A percentile compares a stretch with the other conserved stretches of the same genome.
Evolutionary conservation across 768 basidiomycete genomes (phyloP).

Genomic region (Boletellus sp.): DNA sequence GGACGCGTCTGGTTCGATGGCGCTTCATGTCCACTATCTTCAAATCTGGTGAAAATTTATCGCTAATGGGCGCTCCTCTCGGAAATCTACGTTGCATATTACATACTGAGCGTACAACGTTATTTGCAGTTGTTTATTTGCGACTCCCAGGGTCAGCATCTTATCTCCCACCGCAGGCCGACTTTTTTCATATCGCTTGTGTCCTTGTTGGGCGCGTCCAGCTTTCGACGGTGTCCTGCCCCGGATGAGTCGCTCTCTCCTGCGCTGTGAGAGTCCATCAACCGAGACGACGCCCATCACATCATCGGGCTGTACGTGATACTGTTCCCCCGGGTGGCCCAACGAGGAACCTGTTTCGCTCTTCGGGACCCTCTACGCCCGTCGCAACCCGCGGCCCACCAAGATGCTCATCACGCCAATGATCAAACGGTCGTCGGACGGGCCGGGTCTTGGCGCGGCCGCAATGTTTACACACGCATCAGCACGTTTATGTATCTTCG

Average conservation of each 20-base stretch:
- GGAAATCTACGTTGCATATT: slow-evolving; percentile 29
- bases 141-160: slow-evolving; percentile 33
- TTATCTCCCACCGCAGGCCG: slow-evolving; percentile 26
- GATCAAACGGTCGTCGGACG: slow-evolving; percentile 1
- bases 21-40: slow-evolving; percentile 6
- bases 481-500: slow-evolving; percentile 8
- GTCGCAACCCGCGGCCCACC: slow-evolving; percentile 16
- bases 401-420: slow-evolving; percentile 5
- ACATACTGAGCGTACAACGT: slow-evolving; percentile 20
- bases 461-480: slow-evolving; percentile 9
- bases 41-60: slow-evolving; percentile 23
- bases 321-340: slow-evolving; percentile 4
- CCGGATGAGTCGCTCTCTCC: no score
- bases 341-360: slow-evolving; percentile 20
- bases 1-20: neutral
- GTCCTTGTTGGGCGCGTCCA: no score
- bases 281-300: slow-evolving; percentile 8
- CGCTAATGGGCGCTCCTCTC: slow-evolving; percentile 26
- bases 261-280: no score
- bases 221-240: neutral
- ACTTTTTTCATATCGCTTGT: slow-evolving; percentile 7
- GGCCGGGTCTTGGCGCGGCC: slow-evolving; percentile 9
- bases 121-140: slow-evolving; percentile 23
- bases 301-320: slow-evolving; percentile 23
- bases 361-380: slow-evolving; percentile 18